These are phyloP conservation scores for Galerina marginata DNA, from an alignment of 768 basidiomycete genomes.

Conservation along the genomic window DNA sequence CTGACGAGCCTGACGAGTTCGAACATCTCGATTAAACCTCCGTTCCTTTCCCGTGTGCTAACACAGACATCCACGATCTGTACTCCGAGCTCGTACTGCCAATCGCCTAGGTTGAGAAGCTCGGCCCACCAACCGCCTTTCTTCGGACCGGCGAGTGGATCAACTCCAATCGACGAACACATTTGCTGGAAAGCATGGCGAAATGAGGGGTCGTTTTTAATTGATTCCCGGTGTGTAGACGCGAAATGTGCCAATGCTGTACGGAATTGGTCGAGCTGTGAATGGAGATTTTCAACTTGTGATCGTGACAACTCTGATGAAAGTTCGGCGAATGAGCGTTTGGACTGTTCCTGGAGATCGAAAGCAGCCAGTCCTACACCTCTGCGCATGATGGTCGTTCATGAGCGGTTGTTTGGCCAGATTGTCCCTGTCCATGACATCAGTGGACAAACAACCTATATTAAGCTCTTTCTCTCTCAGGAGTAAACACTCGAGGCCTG, in stretches of 20 bases:
- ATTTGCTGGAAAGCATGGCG: slow-evolving; percentile 94
- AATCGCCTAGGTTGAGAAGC: slow-evolving; percentile 86
- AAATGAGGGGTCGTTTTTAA: slow-evolving; percentile 84
- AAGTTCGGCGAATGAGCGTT: slow-evolving; percentile 81
- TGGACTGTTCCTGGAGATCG: slow-evolving; percentile 83
- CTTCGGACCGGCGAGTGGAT: slow-evolving; percentile 87
- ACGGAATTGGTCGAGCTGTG: slow-evolving; percentile 86
- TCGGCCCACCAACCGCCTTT: slow-evolving; percentile 94
- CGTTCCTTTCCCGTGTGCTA: slow-evolving; percentile 86
- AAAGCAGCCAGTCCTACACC: slow-evolving; percentile 91
- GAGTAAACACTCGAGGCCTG: too few species aligned
- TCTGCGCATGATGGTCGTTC: slow-evolving; percentile 45
- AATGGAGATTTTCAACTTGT: slow-evolving; percentile 79
- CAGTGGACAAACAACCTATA: too few species aligned
- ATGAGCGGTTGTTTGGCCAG: not conserved
- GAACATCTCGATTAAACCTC: slow-evolving; percentile 88
- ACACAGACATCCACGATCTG: slow-evolving; percentile 94
- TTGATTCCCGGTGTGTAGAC: slow-evolving; percentile 80
- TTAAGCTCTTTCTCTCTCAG: too few species aligned
- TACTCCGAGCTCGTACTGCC: slow-evolving; percentile 95
- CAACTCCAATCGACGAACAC: slow-evolving; percentile 94
- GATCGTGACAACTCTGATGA: slow-evolving; percentile 77
- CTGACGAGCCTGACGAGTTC: slow-evolving; percentile 84
- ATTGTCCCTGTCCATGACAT: not conserved
- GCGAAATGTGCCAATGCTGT: slow-evolving; percentile 82